phyloP scores from a whole-genome alignment of 805 yeast species.

The Vanderwaltozyma yarrowii region DNA sequence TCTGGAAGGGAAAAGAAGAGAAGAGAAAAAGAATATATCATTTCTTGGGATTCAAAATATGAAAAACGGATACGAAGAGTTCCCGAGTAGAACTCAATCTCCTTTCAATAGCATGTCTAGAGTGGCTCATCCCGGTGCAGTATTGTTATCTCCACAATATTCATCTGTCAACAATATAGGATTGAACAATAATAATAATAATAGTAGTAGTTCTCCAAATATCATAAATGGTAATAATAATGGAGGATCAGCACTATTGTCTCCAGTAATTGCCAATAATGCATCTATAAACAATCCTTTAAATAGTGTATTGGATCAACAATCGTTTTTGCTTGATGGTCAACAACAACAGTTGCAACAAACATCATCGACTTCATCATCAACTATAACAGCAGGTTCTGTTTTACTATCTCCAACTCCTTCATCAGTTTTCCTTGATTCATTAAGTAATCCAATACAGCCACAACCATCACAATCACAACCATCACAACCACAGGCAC shows the following conservation, averaged over 20 bases:
- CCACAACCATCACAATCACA: not conserved
- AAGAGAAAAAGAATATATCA: no score
- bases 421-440: not conserved
- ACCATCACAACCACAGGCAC: not conserved
- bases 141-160: slow-evolving; percentile 25
- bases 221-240: no score
- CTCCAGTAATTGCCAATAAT: no score
- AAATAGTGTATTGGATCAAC: slow-evolving; percentile 9
- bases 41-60: no score
- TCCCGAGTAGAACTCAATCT: slow-evolving; percentile 21
- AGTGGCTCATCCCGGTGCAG: slow-evolving; percentile 35
- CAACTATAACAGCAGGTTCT: slow-evolving; percentile 20
- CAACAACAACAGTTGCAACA: slow-evolving; percentile 2
- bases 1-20: no score
- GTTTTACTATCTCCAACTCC: slow-evolving; percentile 13
- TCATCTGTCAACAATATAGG: not conserved
- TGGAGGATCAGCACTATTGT: no score
- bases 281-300: no score
- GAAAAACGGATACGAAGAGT: slow-evolving; percentile 13
- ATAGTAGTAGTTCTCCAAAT: no score
- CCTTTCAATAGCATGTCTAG: slow-evolving; percentile 18
- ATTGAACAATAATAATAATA: not conserved
- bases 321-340: slow-evolving; percentile 1
- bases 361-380: not conserved
- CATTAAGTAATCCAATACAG: not conserved